These are phyloP conservation scores for Stagonosporopsis cucurbitacearum DNA, from an alignment of 2,329 filamentous ascomycete species.

Conservation along the genomic window DNA sequence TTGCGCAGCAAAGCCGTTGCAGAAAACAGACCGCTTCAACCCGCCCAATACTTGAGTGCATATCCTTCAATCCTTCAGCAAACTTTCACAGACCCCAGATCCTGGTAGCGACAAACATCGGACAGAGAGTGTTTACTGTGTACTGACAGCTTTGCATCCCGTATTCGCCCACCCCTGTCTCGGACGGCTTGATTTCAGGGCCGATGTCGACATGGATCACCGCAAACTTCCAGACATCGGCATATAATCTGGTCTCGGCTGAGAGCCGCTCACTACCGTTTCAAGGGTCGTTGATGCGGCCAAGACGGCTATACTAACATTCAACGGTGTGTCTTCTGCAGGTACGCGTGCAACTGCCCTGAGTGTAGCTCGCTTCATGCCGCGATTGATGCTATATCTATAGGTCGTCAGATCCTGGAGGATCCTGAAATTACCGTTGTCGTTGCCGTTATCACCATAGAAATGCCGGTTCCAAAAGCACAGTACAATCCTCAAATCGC, in stretches of 20 bases:
- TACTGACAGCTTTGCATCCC: constrained; percentile 15
- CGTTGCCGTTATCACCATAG: constrained; percentile 9
- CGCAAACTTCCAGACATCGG: constrained; percentile 25
- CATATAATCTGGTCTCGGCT: constrained; percentile 30
- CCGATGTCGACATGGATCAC: constrained; percentile 16
- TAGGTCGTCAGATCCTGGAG: constrained; percentile 14
- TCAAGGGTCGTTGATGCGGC: constrained; percentile 21
- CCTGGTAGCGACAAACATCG: constrained; percentile 15
- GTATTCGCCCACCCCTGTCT: constrained; percentile 16
- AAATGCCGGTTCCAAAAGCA: neutral
- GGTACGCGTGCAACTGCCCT: constrained; percentile 31
- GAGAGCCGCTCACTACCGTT: constrained; percentile 31
- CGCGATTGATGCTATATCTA: constrained; percentile 8
- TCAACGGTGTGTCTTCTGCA: constrained; percentile 32
- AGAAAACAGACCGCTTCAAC: constrained; percentile 3
- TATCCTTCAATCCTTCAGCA: constrained; percentile 9
- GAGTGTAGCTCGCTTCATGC: constrained; percentile 5
- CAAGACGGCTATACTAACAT: constrained; percentile 24
- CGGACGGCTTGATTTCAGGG: constrained; percentile 13
- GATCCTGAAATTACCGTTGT: constrained; percentile 11
- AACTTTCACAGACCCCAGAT: constrained; percentile 13
- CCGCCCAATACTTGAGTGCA: constrained; percentile 20
- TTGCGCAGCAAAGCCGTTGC: neutral
- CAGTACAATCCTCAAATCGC: neutral
- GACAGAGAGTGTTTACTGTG: constrained; percentile 5